phyloP scores from a whole-genome alignment of 73 alveolate genomes.

The Uronychia setigera region DNA sequence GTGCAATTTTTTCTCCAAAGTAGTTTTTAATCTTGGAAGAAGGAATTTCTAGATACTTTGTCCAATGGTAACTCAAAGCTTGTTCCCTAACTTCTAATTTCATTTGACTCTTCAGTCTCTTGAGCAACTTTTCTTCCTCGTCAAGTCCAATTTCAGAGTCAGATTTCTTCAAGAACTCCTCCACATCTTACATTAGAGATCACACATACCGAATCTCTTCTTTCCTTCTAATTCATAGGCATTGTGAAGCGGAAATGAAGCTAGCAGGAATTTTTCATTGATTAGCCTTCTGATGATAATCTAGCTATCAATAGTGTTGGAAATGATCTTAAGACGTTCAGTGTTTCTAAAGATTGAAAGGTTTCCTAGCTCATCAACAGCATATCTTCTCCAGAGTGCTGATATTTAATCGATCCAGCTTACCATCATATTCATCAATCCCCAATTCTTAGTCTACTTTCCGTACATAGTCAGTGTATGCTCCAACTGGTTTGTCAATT shows the following conservation, averaged over 20 bases:
- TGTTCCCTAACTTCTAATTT: not conserved
- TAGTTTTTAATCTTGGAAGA: constrained; percentile 11
- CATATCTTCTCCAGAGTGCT: constrained; percentile 13
- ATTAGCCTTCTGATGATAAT: not conserved
- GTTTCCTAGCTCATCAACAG: constrained; percentile 3
- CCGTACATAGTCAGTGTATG: constrained; percentile 9
- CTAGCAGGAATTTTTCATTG: not conserved
- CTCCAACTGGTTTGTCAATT: constrained; percentile 4
- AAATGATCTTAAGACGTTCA: constrained; percentile 7
- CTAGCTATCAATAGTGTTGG: not conserved
- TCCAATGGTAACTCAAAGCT: not conserved
- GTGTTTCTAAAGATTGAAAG: constrained; percentile 7
- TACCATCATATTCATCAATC: not conserved
- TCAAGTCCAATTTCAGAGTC: constrained; percentile 2
- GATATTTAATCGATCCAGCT: not conserved
- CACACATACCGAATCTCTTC: not conserved
- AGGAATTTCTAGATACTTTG: not conserved
- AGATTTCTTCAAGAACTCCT: too few relatives aligned
- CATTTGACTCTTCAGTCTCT: not conserved
- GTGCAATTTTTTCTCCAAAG: constrained; percentile 15
- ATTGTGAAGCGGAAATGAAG: not conserved
- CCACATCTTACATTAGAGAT: too few relatives aligned
- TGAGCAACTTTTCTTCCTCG: not conserved
- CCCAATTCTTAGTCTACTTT: not conserved
- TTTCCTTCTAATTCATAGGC: not conserved